Conservation (phyloP, 2,329 filamentous ascomycete genomes). For the Leptoxyphium fumago region DNA sequence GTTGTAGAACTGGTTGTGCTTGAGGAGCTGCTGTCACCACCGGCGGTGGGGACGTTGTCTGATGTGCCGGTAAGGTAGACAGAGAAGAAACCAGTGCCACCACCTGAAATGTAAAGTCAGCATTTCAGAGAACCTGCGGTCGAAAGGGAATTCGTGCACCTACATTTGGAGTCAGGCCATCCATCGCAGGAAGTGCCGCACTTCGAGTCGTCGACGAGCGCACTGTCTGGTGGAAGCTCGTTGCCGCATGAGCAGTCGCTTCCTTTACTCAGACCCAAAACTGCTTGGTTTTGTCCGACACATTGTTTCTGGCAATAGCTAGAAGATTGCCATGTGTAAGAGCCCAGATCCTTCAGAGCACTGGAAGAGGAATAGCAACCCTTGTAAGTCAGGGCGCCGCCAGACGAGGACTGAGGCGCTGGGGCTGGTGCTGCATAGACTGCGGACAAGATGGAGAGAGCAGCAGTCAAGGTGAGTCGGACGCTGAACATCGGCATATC, state of each 20-base stretch:
- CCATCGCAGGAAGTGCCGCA: constrained; percentile 55
- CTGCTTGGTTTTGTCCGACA: constrained; percentile 31
- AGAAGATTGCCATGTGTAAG: constrained; percentile 37
- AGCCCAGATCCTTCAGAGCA: constrained; percentile 34
- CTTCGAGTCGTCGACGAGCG: constrained; percentile 39
- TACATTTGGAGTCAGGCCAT: constrained; percentile 49
- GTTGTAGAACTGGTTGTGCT: background rate
- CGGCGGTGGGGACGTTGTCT: constrained; percentile 23
- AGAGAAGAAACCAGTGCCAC: constrained; percentile 38
- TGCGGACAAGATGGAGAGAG: too few relatives aligned
- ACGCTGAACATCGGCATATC: too few relatives aligned
- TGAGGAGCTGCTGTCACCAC: constrained; percentile 5
- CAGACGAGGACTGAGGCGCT: background rate
- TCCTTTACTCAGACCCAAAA: constrained; percentile 48
- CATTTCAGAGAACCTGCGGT: background rate
- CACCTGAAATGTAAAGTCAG: constrained; percentile 28
- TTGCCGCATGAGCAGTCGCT: constrained; percentile 61
- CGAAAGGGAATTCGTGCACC: constrained; percentile 3
- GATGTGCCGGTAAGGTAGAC: constrained; percentile 38
- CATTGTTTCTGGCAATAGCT: constrained; percentile 43
- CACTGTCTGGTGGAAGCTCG: constrained; percentile 44
- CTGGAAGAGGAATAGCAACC: constrained; percentile 38
- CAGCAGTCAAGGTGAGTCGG: too few relatives aligned
- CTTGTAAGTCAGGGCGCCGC: constrained; percentile 14
- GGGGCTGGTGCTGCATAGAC: too few relatives aligned